Conservation (phyloP, 2,329 filamentous ascomycete genomes). For the Aspergillus fischeri region DNA sequence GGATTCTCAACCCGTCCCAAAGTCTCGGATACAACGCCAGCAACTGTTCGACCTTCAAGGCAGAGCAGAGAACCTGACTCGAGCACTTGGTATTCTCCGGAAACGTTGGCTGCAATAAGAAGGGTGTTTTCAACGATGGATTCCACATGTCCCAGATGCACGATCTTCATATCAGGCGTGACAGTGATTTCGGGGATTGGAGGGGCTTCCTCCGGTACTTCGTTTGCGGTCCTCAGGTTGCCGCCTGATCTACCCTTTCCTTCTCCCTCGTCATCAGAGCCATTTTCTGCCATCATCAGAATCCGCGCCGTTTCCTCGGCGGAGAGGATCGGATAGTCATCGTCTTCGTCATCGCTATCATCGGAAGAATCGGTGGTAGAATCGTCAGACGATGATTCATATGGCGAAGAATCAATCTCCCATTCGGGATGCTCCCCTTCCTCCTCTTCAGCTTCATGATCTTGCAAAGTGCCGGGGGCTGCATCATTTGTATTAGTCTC, state of each 20-base stretch:
- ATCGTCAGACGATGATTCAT: slow-evolving; percentile 60
- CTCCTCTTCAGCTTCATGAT: slow-evolving; percentile 29
- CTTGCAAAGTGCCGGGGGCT: slow-evolving; percentile 7
- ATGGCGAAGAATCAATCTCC: slow-evolving; percentile 75
- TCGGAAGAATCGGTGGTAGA: slow-evolving; percentile 62
- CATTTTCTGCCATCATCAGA: slow-evolving; percentile 77
- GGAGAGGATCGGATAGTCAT: slow-evolving; percentile 67
- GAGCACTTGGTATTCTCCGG: slow-evolving; percentile 79
- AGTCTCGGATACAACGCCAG: slow-evolving; percentile 80
- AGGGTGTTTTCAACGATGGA: slow-evolving; percentile 73
- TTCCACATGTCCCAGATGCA: slow-evolving; percentile 70
- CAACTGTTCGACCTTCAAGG: slow-evolving; percentile 66
- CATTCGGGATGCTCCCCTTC: slow-evolving; percentile 66
- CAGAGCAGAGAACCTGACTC: slow-evolving; percentile 82
- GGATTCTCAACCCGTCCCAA: slow-evolving; percentile 83
- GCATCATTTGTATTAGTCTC: slow-evolving; percentile 6
- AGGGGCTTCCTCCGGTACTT: slow-evolving; percentile 59
- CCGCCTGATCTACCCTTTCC: slow-evolving; percentile 43
- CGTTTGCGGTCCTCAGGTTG: slow-evolving; percentile 76
- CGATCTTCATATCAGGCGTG: slow-evolving; percentile 70
- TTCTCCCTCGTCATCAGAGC: slow-evolving; percentile 71
- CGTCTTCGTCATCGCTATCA: slow-evolving; percentile 47
- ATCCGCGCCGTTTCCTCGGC: slow-evolving; percentile 80
- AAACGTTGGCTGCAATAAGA: slow-evolving; percentile 72
- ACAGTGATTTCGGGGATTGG: slow-evolving; percentile 76